Base-by-base conservation (phyloP, 768 basidiomycete genomes). In the Rossbeevera mucosa region DNA sequence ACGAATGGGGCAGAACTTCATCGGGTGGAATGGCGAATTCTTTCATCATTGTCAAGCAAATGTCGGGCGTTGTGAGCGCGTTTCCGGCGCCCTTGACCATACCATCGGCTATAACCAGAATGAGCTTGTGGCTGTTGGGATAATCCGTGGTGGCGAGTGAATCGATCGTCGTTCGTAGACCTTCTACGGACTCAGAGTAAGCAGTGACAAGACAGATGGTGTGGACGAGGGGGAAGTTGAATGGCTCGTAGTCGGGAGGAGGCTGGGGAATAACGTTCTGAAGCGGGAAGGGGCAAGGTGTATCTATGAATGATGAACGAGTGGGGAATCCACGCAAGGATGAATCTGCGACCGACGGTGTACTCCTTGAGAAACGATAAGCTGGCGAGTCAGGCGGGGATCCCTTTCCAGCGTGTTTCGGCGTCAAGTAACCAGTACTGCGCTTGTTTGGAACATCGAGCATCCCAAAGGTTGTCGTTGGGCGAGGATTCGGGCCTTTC, bases 31-130 rank as follows among this genome's bases (percentile, higher is more conserved):
- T 79, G 57, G 96, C 73, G 50, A 96, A 82, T 38, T 97, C 94
- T 72, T 88, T 94, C 96, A 99, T 99, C 96, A 98, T 98, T 33
- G 80, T 73, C 57, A 99, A 71, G 61, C 86, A 86, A 59, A 99
- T 97, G 61, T 98, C 93, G 20, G 95, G 95, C 0, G 96, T 99
- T 44, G 89, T 86, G 66, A 91, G 64, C 47, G 78, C 71, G 63
- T 96, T 97, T 9, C 94, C 95, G 24, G 85, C 86, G 63, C 95
- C 96, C 75, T 92, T 91, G 65, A 98, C 96, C 89, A 96, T 92
- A 60, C 96, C 96, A 66, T 99, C 96, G 42, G 92, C 91, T 57
- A 98, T 94, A 64, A 99, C 87, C 54, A 99, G 74, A 57, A 99
- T 88, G 50, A 96, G 67, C 64, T 98, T 98, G 76, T 99, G 96